Evolutionary conservation across 1,139 yeast genomes (phyloP), one percentile per base, ranked within the genome.

Genomic region (Hyphopichia pseudoburtonii): DNA sequence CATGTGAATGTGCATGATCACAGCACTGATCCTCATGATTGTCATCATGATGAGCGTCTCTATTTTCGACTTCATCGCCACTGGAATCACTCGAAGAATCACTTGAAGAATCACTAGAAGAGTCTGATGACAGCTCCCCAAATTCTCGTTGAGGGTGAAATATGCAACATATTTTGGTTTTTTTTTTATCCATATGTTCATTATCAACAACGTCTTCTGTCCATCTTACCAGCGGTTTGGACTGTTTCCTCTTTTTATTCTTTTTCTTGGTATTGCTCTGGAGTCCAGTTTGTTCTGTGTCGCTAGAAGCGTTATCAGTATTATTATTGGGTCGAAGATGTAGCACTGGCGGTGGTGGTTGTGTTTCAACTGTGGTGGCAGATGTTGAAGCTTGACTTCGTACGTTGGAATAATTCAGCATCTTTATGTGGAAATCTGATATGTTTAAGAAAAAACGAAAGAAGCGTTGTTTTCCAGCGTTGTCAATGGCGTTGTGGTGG

Each of bases 91-190:
- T 55, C 4, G 70, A 60, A 36, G 69, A 76, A 42, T 66, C 59
- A 23, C 41, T 67, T 44, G 61, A 55, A 38, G 58, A 60, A 15
- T 54, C 52, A 28, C 59, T 50, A 1, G 51, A 49, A 8, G 60
- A 56, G 9, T 58, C 60, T 15, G 73, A 65, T 14, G 75, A 73
- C 35, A 73, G 79, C 42, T 80, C 86, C 26, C 79, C 92, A 51
- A 82, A 84, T 48, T 80, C 84, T 24, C 80, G 70, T 35, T 82
- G 84, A 2, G 96, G 96, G 54, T 88, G 96, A 64, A 84, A 92
- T 17, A 92, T 90, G 50, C 98, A 90, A 57, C 98, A 92, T n/a
- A 90, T 83, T 60, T 90, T 92, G 15, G 95, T 78, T 58, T 88
- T 89, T 65, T 90, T 90, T 66, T 78, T 86, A 53, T 83, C 77